Evolutionary conservation across 1,284 basidiomycete species (phyloP).

Genomic region (Trichosporon ovoides): DNA sequence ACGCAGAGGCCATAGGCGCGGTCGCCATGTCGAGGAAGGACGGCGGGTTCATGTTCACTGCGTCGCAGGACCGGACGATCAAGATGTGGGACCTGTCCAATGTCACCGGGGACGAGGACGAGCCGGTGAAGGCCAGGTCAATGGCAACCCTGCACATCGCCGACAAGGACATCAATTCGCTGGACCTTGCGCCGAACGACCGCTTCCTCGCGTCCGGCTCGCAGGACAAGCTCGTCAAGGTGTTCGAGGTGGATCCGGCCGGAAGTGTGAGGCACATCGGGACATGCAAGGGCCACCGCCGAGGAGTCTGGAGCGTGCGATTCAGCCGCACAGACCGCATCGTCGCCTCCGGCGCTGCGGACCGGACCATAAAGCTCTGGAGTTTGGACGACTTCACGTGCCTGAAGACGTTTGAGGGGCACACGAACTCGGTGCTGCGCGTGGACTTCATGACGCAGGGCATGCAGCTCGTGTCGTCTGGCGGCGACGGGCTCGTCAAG

Average conservation of each 20-base stretch:
- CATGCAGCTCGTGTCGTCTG: slow-evolving; percentile 79
- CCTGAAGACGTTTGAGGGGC: slow-evolving; percentile 92
- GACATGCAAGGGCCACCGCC: slow-evolving; percentile 89
- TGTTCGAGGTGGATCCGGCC: slow-evolving; percentile 70
- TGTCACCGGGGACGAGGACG: slow-evolving; percentile 44
- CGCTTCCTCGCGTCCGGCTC: slow-evolving; percentile 87
- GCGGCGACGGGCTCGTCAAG: slow-evolving; percentile 91
- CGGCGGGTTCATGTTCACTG: slow-evolving; percentile 76
- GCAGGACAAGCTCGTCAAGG: slow-evolving; percentile 89
- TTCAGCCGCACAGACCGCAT: slow-evolving; percentile 80
- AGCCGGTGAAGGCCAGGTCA: slow-evolving; percentile 60
- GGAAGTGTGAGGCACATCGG: slow-evolving; percentile 75
- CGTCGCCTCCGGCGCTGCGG: slow-evolving; percentile 87
- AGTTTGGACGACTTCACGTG: slow-evolving; percentile 84
- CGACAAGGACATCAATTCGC: slow-evolving; percentile 97
- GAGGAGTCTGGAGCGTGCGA: slow-evolving; percentile 90
- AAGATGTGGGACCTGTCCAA: slow-evolving; percentile 91
- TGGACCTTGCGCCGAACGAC: slow-evolving; percentile 90
- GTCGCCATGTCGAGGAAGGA: slow-evolving; percentile 65
- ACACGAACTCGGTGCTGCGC: slow-evolving; percentile 92
- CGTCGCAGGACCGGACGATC: slow-evolving; percentile 92
- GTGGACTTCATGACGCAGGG: slow-evolving; percentile 82
- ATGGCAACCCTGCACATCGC: slow-evolving; percentile 85
- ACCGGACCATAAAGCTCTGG: slow-evolving; percentile 92
- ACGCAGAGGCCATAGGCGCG: slow-evolving; percentile 89